phyloP scores from a whole-genome alignment of 2,329 filamentous ascomycete species.

The Fusarium torulosum region DNA sequence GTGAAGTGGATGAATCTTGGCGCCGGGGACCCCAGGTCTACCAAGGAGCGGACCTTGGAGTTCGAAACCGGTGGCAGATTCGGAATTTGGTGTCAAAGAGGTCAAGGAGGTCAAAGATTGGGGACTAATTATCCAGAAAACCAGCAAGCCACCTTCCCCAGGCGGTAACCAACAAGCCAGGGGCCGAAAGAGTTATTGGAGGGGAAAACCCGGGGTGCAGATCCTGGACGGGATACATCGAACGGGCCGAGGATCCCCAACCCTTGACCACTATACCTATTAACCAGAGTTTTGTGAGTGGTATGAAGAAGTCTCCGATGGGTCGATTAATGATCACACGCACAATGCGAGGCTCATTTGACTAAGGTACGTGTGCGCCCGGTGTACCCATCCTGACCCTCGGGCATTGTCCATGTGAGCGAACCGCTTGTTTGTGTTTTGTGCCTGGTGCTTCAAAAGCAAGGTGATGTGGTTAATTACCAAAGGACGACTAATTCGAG shows the following conservation, averaged over 20 bases:
- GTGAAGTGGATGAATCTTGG: conserved; percentile 30
- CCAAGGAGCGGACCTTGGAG: neutral
- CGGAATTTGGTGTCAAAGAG: too few species aligned
- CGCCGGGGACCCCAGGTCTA: conserved; percentile 14
- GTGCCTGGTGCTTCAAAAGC: conserved; percentile 8
- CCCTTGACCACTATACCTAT: conserved; percentile 19
- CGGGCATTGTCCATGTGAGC: conserved; percentile 36
- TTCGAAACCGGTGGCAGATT: neutral
- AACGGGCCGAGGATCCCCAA: conserved; percentile 48
- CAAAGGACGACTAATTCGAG: conserved; percentile 25
- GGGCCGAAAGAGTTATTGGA: conserved; percentile 37
- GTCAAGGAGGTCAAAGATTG: conserved; percentile 1
- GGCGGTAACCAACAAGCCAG: conserved; percentile 25
- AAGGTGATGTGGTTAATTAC: conserved; percentile 32
- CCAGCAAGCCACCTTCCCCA: conserved; percentile 40
- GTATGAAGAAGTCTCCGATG: conserved; percentile 37
- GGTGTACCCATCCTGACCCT: conserved; percentile 16
- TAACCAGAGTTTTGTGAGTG: conserved; percentile 36
- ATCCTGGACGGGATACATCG: conserved; percentile 37
- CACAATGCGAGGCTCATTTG: conserved; percentile 21
- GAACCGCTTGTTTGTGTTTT: conserved; percentile 24
- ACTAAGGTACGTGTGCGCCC: conserved; percentile 5
- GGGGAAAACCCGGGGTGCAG: conserved; percentile 46
- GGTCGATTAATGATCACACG: conserved; percentile 44
- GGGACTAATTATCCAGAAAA: conserved; percentile 22